A percentile compares a stretch with the other conserved stretches of the same genome.
These are phyloP conservation scores for Ogataea corticis DNA, from an alignment of 805 yeast species.

Conservation along the genomic window DNA sequence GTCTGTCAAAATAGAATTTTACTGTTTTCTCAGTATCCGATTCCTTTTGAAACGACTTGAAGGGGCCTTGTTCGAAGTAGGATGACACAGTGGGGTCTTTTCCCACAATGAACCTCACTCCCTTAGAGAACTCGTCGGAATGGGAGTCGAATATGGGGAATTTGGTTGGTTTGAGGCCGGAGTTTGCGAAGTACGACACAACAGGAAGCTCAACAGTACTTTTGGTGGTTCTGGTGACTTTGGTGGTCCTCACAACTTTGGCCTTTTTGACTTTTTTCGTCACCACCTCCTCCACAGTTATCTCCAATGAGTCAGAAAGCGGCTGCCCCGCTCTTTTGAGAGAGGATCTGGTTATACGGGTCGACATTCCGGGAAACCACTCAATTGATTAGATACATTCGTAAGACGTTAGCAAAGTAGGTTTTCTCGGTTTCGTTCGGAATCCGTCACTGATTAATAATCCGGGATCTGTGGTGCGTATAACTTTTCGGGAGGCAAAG, in stretches of 20 bases:
- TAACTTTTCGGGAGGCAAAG: constrained; percentile 4
- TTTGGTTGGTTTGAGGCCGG: not conserved
- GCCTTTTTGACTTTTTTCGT: not conserved
- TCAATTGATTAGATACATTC: too few relatives aligned
- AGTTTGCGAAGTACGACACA: not conserved
- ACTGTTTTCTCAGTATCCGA: constrained; percentile 6
- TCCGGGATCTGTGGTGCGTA: too few relatives aligned
- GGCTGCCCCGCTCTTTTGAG: not conserved
- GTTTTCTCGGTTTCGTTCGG: too few relatives aligned
- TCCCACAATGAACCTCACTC: constrained; percentile 23
- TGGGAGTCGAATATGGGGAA: constrained; percentile 11
- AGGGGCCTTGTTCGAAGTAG: constrained; percentile 6
- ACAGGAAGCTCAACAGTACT: not conserved
- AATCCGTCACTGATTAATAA: too few relatives aligned
- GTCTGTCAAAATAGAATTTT: constrained; percentile 40
- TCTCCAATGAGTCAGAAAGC: not conserved
- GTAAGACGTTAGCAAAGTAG: too few relatives aligned
- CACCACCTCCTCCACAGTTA: not conserved
- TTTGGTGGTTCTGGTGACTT: too few relatives aligned
- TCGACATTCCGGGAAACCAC: too few relatives aligned
- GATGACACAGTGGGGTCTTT: constrained; percentile 27
- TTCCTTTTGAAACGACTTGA: constrained; percentile 8
- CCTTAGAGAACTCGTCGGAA: constrained; percentile 24
- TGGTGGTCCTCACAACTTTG: not conserved
- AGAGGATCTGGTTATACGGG: constrained; percentile 1